Evolutionary conservation across 495 filamentous ascomycete species (phyloP).

Genomic region (Penicillium cataractarum): DNA sequence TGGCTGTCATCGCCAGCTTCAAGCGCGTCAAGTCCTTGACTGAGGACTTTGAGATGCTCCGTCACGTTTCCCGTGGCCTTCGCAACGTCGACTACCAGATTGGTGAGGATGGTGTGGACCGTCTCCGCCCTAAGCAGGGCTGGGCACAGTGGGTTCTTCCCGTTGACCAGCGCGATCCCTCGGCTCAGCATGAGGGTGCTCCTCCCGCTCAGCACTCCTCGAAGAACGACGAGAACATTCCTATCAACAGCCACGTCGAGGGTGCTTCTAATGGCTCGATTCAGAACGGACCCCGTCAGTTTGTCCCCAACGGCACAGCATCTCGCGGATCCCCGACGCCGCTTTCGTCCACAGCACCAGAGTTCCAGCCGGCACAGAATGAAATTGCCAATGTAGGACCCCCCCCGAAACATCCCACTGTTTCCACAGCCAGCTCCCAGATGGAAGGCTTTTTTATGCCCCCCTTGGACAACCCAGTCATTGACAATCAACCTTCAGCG

Average conservation of each 20-base stretch:
- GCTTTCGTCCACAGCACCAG: slow-evolving; percentile 75
- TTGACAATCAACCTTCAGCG: slow-evolving; percentile 50
- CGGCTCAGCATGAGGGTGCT: slow-evolving; percentile 64
- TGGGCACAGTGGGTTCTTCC: slow-evolving; percentile 83
- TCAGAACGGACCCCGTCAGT: slow-evolving; percentile 28
- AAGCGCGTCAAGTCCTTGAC: slow-evolving; percentile 79
- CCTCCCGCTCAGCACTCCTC: slow-evolving; percentile 22
- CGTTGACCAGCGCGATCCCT: slow-evolving; percentile 60
- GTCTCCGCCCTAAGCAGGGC: slow-evolving; percentile 73
- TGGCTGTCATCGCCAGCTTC: slow-evolving; percentile 78
- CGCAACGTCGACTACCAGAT: slow-evolving; percentile 68
- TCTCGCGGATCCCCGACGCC: slow-evolving; percentile 52
- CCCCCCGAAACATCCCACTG: slow-evolving; percentile 36
- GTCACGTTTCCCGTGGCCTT: slow-evolving; percentile 71
- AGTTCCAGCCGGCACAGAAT: slow-evolving; percentile 65
- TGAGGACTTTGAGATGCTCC: slow-evolving; percentile 71
- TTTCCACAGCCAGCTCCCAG: not conserved
- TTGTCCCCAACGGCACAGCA: slow-evolving; percentile 44
- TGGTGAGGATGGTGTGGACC: slow-evolving; percentile 73
- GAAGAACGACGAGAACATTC: slow-evolving; percentile 33
- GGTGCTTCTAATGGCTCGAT: slow-evolving; percentile 34
- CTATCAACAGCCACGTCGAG: slow-evolving; percentile 32
- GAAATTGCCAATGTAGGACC: slow-evolving; percentile 49
- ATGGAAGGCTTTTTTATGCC: not conserved
- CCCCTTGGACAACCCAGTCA: slow-evolving; percentile 53